Evolutionary conservation across 768 basidiomycete species (phyloP).

Genomic region (Termitomyces sp.): DNA sequence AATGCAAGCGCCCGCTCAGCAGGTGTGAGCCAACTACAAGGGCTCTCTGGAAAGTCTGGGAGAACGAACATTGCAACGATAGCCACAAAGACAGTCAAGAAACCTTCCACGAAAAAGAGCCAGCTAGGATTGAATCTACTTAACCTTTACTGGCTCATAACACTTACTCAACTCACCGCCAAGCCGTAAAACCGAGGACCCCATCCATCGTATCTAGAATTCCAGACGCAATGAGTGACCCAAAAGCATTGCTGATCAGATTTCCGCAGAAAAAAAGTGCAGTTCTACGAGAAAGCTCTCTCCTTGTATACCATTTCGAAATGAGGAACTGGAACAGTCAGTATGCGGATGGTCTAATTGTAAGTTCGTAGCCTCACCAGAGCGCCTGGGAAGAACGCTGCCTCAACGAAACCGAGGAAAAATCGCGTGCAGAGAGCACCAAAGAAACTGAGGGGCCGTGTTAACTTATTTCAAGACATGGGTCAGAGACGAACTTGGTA

Average conservation of each 20-base stretch:
- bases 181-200: constrained; percentile 65
- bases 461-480: not conserved
- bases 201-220: constrained; percentile 76
- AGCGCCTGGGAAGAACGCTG: constrained; percentile 68
- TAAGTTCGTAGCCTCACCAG: constrained; percentile 23
- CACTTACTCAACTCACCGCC: constrained; percentile 51
- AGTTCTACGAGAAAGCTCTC: constrained; percentile 69
- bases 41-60: constrained; percentile 76
- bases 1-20: constrained; percentile 57
- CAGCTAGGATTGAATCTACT: constrained; percentile 37
- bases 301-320: constrained; percentile 74
- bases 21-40: constrained; percentile 50
- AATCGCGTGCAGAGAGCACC: constrained; percentile 71
- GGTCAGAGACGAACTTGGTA: constrained; percentile 23
- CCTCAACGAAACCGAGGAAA: constrained; percentile 66
- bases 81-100: constrained; percentile 50
- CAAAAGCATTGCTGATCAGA: constrained; percentile 83
- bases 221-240: constrained; percentile 73
- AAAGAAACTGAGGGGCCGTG: constrained; percentile 41
- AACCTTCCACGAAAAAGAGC: constrained; percentile 74
- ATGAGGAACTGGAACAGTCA: constrained; percentile 40
- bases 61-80: constrained; percentile 59
- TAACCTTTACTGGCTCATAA: not conserved
- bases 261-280: constrained; percentile 71
- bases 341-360: not conserved